Evolutionary conservation across 2,329 filamentous ascomycete genomes (phyloP), one percentile per base, ranked within the genome.

Genomic region (Trichothecium sympodiale): DNA sequence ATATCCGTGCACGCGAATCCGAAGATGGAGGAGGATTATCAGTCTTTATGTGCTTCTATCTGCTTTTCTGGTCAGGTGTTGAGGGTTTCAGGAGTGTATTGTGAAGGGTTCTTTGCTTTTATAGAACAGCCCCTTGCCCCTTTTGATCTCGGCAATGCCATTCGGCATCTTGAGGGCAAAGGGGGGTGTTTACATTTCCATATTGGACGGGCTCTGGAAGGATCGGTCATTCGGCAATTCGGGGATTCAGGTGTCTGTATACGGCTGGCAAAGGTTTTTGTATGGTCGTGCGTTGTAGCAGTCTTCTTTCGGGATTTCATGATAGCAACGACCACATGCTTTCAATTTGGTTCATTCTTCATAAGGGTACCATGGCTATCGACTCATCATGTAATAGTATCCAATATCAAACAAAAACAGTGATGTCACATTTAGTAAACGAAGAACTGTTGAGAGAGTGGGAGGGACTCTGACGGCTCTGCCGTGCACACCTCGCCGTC

Each of bases 391-490:
- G 26, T 28, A n/a, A 28, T n/a, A n/a, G 26, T 9, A 9, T 28
- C 26, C 26, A 28, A 28, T 9, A 28, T 28, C n/a, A n/a, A 9
- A 10, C 10, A 25, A 25, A 32, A 29, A 29, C 14, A 32, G 17
- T 29, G 17, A 15, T 32, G 15, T 18, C n/a, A 25, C 20, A 10
- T 29, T 59, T 53, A 91, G 54, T 82, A 94, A 35, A 88, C 74
- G 56, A 78, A 94, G 52, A 74, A 88, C 12, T 60, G 65, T 64
- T 94, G 86, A 40, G 81, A 77, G 53, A 94, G 64, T 6, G 87
- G 87, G 57, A 95, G 56, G 35, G 53, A 67, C 17, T 67, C 66
- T 16, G 82, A 74, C 4, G 87, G 83, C 57, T 81, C 83, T 0
- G 85, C 85, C 29, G 64, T 70, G 52, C 83, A 88, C 26, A 78